phyloP scores from a whole-genome alignment of 2,329 filamentous ascomycete genomes.

The Clonostachys solani region DNA sequence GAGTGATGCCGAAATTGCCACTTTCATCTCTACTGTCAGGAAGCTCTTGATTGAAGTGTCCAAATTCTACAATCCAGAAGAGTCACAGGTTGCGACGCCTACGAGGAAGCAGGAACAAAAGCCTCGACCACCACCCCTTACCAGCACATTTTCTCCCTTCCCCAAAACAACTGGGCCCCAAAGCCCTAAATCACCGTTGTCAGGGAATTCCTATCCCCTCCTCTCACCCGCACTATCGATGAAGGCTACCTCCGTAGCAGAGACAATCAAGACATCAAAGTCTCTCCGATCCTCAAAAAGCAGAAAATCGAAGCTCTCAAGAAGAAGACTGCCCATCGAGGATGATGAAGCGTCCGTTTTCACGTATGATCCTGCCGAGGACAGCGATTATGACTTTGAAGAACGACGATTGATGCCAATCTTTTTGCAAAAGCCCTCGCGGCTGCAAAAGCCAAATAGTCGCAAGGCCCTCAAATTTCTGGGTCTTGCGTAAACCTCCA shows the following conservation, averaged over 20 bases:
- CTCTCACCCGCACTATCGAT: conserved; percentile 5
- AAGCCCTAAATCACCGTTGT: conserved; percentile 10
- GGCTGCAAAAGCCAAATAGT: conserved; percentile 32
- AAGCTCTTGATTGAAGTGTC: conserved; percentile 26
- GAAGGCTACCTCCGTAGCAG: conserved; percentile 23
- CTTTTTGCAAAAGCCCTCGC: conserved; percentile 26
- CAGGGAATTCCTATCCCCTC: neutral
- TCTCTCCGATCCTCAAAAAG: conserved; percentile 15
- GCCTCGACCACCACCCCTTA: conserved; percentile 17
- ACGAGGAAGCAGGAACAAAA: conserved; percentile 11
- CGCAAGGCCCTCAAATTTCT: conserved; percentile 51
- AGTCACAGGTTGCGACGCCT: conserved; percentile 4
- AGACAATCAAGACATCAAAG: conserved; percentile 21
- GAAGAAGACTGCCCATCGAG: neutral
- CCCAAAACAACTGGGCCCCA: conserved; percentile 13
- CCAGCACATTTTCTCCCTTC: conserved; percentile 22
- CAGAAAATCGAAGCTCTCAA: neutral
- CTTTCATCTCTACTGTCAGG: conserved; percentile 48
- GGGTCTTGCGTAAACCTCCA: conserved; percentile 32
- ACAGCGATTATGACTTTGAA: conserved; percentile 39
- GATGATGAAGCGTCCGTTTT: conserved; percentile 23
- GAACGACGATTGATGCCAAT: conserved; percentile 50
- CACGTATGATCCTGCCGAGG: conserved; percentile 27
- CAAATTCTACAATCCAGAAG: conserved; percentile 39
- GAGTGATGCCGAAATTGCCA: conserved; percentile 46